Conservation (phyloP, 2,329 filamentous ascomycete genomes). For the Aspergillus sp. region DNA sequence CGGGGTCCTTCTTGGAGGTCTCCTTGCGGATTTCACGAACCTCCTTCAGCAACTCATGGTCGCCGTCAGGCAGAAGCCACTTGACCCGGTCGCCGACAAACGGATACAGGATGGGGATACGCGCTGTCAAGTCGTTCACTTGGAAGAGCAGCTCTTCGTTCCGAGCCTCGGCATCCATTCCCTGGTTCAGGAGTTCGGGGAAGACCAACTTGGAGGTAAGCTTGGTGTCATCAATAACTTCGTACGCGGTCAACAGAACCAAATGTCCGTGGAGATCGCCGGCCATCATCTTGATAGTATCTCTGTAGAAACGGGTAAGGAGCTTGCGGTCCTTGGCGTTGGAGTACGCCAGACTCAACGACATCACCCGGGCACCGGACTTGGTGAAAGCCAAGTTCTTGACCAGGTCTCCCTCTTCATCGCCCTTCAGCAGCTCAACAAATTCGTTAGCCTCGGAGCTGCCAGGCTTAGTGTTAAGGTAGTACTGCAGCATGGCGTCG, state of each 20-base stretch:
- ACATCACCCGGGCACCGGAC: constrained; percentile 79
- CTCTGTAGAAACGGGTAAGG: constrained; percentile 85
- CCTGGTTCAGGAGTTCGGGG: constrained; percentile 77
- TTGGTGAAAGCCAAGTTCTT: constrained; percentile 97
- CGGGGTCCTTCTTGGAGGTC: constrained; percentile 91
- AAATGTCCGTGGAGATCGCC: constrained; percentile 76
- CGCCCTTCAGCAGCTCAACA: constrained; percentile 84
- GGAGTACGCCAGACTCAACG: constrained; percentile 78
- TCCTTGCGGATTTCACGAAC: constrained; percentile 75
- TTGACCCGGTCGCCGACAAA: constrained; percentile 66
- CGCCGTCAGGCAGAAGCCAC: constrained; percentile 64
- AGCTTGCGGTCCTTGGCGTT: constrained; percentile 90
- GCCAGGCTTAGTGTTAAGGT: constrained; percentile 73
- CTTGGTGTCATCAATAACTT: constrained; percentile 93
- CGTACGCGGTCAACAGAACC: constrained; percentile 81
- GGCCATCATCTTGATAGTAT: constrained; percentile 82
- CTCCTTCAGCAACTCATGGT: constrained; percentile 72
- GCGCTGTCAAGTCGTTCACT: constrained; percentile 51
- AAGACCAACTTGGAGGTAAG: constrained; percentile 83
- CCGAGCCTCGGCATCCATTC: constrained; percentile 42
- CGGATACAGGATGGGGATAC: constrained; percentile 74
- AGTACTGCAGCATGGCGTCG: constrained; percentile 97
- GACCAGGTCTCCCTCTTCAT: constrained; percentile 84
- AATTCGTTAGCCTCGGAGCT: constrained; percentile 85
- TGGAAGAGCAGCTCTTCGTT: constrained; percentile 48